A percentile compares a stretch with the other conserved stretches of the same genome.
phyloP scores from a whole-genome alignment of 768 basidiomycete species.

The Glaciozyma antarctica region DNA sequence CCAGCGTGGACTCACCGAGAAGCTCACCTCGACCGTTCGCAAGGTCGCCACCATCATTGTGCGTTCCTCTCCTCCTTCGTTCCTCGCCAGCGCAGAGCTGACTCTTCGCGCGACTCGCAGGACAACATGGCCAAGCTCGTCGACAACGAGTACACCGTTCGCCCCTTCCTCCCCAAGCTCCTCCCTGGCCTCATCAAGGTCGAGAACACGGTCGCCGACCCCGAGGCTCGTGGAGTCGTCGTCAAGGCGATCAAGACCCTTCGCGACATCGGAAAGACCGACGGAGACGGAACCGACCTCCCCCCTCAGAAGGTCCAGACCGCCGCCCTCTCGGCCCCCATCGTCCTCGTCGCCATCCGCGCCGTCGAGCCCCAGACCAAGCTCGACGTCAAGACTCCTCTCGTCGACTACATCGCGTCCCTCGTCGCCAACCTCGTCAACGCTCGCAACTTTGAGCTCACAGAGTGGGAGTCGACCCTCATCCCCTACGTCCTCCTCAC shows the following conservation, averaged over 20 bases:
- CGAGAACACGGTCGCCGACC: slow-evolving; percentile 87
- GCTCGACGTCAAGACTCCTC: slow-evolving; percentile 29
- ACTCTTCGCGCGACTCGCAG: slow-evolving; percentile 65
- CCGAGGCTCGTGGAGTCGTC: slow-evolving; percentile 89
- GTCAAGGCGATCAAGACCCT: slow-evolving; percentile 88
- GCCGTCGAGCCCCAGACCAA: slow-evolving; percentile 38
- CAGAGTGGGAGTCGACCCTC: slow-evolving; percentile 36
- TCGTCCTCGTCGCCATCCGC: slow-evolving; percentile 71
- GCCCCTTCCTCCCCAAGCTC: slow-evolving; percentile 79
- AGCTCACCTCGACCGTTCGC: slow-evolving; percentile 93
- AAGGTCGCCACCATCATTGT: slow-evolving; percentile 89
- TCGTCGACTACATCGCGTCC: slow-evolving; percentile 44
- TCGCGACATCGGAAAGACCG: slow-evolving; percentile 78
- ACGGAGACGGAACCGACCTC: slow-evolving; percentile 80
- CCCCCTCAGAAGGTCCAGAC: slow-evolving; percentile 74
- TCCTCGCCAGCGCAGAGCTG: slow-evolving; percentile 35
- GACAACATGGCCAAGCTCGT: slow-evolving; percentile 78
- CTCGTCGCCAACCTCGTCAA: slow-evolving; percentile 61
- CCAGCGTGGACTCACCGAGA: slow-evolving; percentile 80
- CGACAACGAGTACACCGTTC: slow-evolving; percentile 79
- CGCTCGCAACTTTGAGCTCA: slow-evolving; percentile 39
- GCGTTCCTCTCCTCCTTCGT: slow-evolving; percentile 57
- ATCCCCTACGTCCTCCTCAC: slow-evolving; percentile 34
- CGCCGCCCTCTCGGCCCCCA: slow-evolving; percentile 53
- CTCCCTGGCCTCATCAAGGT: slow-evolving; percentile 77